phyloP scores from a whole-genome alignment of 305 asterid species.

The Solanum hybrid region DNA sequence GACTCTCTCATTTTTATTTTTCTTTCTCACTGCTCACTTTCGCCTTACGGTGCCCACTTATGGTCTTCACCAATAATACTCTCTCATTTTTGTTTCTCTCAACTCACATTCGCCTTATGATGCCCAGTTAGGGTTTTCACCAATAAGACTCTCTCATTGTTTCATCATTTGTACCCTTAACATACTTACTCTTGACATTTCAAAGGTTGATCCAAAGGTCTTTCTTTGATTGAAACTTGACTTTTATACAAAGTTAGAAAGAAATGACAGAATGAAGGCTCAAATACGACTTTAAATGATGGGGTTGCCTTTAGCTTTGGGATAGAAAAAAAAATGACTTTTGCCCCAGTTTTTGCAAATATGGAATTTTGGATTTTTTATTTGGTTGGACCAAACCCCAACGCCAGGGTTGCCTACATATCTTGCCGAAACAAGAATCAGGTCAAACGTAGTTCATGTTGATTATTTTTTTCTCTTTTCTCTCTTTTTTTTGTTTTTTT shows the following conservation, averaged over 20 bases:
- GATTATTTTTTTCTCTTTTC: too few relatives aligned
- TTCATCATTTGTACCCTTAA: neutral
- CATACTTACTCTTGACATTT: too few relatives aligned
- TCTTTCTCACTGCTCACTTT: too few relatives aligned
- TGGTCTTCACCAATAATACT: neutral
- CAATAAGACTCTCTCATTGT: neutral
- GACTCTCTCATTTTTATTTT: too few relatives aligned
- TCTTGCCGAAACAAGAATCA: neutral
- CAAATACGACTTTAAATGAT: neutral
- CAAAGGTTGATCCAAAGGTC: too few relatives aligned
- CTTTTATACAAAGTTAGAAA: neutral
- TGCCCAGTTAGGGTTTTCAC: neutral
- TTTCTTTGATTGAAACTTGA: too few relatives aligned
- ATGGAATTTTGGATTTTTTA: too few relatives aligned
- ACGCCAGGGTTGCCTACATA: neutral
- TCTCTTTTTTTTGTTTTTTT: too few relatives aligned
- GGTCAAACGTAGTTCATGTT: neutral
- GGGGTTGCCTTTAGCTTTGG: neutral
- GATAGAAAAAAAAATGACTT: neutral
- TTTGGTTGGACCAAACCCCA: neutral
- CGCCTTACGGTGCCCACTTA: too few relatives aligned
- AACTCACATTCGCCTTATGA: neutral
- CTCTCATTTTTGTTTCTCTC: neutral
- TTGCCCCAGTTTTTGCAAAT: too few relatives aligned
- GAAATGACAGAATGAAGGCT: neutral